Evolutionary conservation across 192 early-diverging fungal genomes (phyloP).

Genomic region (Gamsiella multidivaricata): DNA sequence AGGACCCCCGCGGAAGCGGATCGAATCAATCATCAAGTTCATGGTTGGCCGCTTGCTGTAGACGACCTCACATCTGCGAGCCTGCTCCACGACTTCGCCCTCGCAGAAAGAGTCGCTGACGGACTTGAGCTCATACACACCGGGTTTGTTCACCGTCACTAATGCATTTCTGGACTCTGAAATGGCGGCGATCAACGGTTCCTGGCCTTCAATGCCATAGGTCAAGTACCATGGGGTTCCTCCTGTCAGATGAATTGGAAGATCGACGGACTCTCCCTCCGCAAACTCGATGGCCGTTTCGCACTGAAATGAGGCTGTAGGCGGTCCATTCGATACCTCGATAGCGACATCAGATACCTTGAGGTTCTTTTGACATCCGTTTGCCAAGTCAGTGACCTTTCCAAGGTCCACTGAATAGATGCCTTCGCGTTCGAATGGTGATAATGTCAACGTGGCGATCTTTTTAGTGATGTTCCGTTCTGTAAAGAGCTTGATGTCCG

Average conservation of each 20-base stretch:
- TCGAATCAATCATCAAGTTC: slow-evolving; percentile 51
- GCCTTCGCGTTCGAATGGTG: slow-evolving; percentile 39
- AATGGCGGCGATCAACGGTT: neutral
- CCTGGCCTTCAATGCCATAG: slow-evolving; percentile 27
- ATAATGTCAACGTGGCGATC: slow-evolving; percentile 20
- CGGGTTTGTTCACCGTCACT: slow-evolving; percentile 26
- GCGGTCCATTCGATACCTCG: slow-evolving; percentile 42
- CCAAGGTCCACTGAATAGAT: slow-evolving; percentile 47
- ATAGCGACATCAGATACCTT: slow-evolving; percentile 36
- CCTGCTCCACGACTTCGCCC: slow-evolving; percentile 36
- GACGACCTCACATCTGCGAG: slow-evolving; percentile 26
- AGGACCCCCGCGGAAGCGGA: slow-evolving; percentile 47
- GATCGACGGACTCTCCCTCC: slow-evolving; percentile 25
- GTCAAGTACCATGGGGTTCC: slow-evolving; percentile 34
- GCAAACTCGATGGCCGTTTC: slow-evolving; percentile 35
- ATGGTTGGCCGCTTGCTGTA: slow-evolving; percentile 41
- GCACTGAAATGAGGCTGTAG: slow-evolving; percentile 47
- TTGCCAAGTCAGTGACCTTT: slow-evolving; percentile 37
- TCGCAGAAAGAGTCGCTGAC: slow-evolving; percentile 40
- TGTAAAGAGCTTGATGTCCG: slow-evolving; percentile 20
- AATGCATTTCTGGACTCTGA: slow-evolving; percentile 31
- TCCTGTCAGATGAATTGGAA: slow-evolving; percentile 44
- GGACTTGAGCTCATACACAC: slow-evolving; percentile 27
- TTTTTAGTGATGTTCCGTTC: slow-evolving; percentile 18
- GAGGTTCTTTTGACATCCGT: slow-evolving; percentile 39